These are phyloP conservation scores for Triglochin maritima DNA, from an alignment of 106 monocot species.

Conservation along the genomic window DNA sequence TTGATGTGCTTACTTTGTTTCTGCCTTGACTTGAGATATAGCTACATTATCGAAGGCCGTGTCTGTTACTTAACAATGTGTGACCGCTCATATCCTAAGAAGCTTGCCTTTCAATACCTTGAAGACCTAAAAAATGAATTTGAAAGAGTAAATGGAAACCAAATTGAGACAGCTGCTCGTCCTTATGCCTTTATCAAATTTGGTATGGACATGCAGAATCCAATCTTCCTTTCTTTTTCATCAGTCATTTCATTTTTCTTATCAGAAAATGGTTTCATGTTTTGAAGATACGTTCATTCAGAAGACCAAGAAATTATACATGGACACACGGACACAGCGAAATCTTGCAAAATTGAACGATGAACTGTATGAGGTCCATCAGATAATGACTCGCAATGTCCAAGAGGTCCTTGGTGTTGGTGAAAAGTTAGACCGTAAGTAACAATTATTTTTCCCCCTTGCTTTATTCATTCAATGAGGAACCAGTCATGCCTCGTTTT, in stretches of 20 bases:
- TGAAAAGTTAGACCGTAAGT: constrained; percentile 92
- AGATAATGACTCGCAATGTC: constrained; percentile 98
- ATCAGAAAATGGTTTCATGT: neutral
- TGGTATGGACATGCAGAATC: constrained; percentile 31
- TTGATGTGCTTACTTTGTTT: neutral
- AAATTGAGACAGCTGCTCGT: constrained; percentile 96
- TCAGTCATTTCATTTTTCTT: neutral
- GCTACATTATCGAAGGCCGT: constrained; percentile 94
- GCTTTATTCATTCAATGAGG: too few relatives aligned
- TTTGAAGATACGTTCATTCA: constrained; percentile 90
- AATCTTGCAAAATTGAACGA: constrained; percentile 97
- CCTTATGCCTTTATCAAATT: constrained; percentile 99
- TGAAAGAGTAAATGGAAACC: constrained; percentile 79
- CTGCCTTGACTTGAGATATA: constrained; percentile 42
- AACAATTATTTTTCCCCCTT: constrained; percentile 3
- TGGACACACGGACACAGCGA: constrained; percentile 83
- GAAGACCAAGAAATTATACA: constrained; percentile 93
- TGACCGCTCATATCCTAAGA: constrained; percentile 97
- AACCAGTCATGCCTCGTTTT: too few relatives aligned
- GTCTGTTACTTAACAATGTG: constrained; percentile 99
- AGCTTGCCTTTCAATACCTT: constrained; percentile 96
- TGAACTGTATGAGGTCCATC: constrained; percentile 96
- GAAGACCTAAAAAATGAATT: constrained; percentile 99
- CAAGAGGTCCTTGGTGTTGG: constrained; percentile 99
- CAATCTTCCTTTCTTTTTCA: neutral